These are phyloP conservation scores for Argentina anserina DNA, from an alignment of 306 rosid genomes.

Conservation along the genomic window DNA sequence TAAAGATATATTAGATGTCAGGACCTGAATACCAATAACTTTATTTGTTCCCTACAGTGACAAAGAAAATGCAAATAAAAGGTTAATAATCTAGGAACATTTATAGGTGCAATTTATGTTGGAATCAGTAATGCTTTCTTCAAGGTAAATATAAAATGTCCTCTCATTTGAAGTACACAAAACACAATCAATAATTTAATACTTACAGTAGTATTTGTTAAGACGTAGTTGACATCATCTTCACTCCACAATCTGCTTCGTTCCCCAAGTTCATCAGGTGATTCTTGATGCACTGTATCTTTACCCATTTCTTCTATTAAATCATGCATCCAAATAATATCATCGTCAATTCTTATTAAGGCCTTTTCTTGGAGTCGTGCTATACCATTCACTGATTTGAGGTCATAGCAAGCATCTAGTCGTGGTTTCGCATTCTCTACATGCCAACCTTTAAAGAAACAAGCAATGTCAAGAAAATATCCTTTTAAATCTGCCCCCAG, in stretches of 20 bases:
- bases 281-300: constrained; percentile 5
- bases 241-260: neutral
- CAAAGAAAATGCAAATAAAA: too few species aligned
- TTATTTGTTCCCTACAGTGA: too few species aligned
- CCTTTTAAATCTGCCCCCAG: constrained; percentile 13
- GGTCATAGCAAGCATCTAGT: constrained; percentile 29
- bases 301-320: constrained; percentile 39
- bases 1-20: too few species aligned
- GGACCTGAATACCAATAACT: too few species aligned
- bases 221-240: neutral
- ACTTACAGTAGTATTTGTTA: too few species aligned
- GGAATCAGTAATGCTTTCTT: too few species aligned
- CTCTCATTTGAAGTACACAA: too few species aligned
- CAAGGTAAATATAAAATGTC: too few species aligned
- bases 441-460: constrained; percentile 25
- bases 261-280: neutral
- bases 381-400: neutral
- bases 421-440: constrained; percentile 26
- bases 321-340: constrained; percentile 33
- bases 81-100: too few species aligned
- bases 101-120: too few species aligned
- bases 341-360: constrained; percentile 10
- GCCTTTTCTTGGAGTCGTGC: neutral
- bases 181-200: too few species aligned
- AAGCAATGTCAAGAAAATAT: constrained; percentile 36